Evolutionary conservation across 1,284 basidiomycete genomes (phyloP), one percentile per base, ranked within the genome.

Genomic region (Naganishia albida): DNA sequence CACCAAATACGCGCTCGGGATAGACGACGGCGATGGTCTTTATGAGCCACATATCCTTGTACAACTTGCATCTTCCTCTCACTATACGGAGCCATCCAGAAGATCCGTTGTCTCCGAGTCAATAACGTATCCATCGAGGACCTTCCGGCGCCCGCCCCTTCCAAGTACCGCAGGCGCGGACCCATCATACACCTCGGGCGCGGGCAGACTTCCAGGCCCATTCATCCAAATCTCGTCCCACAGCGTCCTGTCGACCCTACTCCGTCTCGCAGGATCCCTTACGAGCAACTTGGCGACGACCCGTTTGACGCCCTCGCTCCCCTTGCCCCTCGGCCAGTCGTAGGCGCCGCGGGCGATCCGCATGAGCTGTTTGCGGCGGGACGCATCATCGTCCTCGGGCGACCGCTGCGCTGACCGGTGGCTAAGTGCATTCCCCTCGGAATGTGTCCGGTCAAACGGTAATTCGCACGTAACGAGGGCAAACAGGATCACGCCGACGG

Each of bases 401-500:
- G 52, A 43, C 0, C 30, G 46, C 30, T 50, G 34, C 7, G 42
- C 48, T 8, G 40, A 25, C 3, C 30, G 30, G 30, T 25, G 40
- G 16, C 16, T 62, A 16, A 57, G 46, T 16, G 46, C 26, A 42
- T 20, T 43, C 7, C 43, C 49, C 20, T 48, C 48, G 15, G 43
- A 40, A 46, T 25, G 55, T n/a, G 51, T 25, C 20, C 57, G 46
- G 60, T 78, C 76, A 62, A 83, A 82, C 0, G 82, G 82, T 23
- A 83, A 68, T 55, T 78, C 80, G 57, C 90, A 83, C 18, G 83
- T 85, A 7, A 87, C 82, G 48, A 93, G 81, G 10, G 88, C 89
- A 76, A 87, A 94, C 3, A 92, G 79, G 42, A 93, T 90, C 3
- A 93, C 87, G 0, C 91, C 91, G 67, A 89, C 86, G 1, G 91